Conservation (phyloP, 805 yeast species). For the Saccharomycopsis schoenii region DNA sequence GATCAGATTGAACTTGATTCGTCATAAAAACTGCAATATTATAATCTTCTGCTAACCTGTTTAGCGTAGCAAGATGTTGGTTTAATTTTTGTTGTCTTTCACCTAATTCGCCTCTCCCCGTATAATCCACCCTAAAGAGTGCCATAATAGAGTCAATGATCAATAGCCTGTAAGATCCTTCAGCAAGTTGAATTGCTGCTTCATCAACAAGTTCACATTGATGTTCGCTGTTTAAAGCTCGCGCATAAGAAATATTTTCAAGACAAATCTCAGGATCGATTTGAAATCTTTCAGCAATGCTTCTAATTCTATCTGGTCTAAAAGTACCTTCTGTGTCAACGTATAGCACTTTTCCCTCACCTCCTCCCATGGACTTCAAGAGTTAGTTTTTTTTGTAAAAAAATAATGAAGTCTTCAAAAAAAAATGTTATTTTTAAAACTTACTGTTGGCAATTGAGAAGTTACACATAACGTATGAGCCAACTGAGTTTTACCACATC, state of each 20-base stretch:
- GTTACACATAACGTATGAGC: conserved; percentile 74
- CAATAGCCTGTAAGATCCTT: conserved; percentile 53
- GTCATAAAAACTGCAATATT: conserved; percentile 68
- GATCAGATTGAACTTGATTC: conserved; percentile 77
- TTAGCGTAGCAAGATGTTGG: conserved; percentile 42
- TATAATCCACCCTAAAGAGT: conserved; percentile 65
- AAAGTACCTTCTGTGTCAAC: conserved; percentile 79
- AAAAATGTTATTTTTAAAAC: conserved; percentile 1
- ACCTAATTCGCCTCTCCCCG: conserved; percentile 68
- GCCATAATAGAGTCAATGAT: conserved; percentile 71
- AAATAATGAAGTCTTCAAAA: background rate
- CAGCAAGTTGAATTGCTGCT: conserved; percentile 55
- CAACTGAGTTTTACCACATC: conserved; percentile 77
- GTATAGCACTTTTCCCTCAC: conserved; percentile 71
- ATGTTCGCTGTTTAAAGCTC: conserved; percentile 72
- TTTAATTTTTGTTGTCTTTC: conserved; percentile 67
- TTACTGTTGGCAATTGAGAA: conserved; percentile 52
- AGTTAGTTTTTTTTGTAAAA: background rate
- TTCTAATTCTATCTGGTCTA: conserved; percentile 55
- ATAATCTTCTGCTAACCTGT: conserved; percentile 64
- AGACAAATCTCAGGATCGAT: conserved; percentile 60
- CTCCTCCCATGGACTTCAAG: conserved; percentile 53
- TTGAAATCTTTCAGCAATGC: conserved; percentile 61
- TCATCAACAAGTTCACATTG: conserved; percentile 64
- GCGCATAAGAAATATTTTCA: conserved; percentile 63